A percentile compares a stretch with the other conserved stretches of the same genome.
Conservation (phyloP, 1,284 basidiomycete species). For the Bondarzewia mesenterica region DNA sequence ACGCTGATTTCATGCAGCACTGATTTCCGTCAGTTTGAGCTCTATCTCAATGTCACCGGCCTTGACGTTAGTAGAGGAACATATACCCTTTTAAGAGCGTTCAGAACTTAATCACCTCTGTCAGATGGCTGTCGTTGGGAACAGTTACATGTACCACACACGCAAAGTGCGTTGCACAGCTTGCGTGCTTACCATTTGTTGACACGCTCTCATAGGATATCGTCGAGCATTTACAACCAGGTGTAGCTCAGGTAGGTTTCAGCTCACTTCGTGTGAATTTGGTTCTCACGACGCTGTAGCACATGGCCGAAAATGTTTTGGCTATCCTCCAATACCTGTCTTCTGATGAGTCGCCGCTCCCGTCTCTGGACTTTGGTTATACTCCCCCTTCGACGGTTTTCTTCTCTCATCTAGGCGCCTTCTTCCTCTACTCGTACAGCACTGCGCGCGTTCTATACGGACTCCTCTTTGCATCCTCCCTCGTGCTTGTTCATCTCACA, state of each 20-base stretch:
- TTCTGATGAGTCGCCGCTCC: conserved; percentile 55
- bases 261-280: not conserved
- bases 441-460: conserved; percentile 70
- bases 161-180: conserved; percentile 43
- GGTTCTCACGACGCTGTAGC: no score
- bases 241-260: conserved; percentile 55
- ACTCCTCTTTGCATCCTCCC: conserved; percentile 36
- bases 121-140: conserved; percentile 90
- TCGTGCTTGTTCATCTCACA: conserved; percentile 33
- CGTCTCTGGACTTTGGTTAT: conserved; percentile 48
- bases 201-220: conserved; percentile 42
- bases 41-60: conserved; percentile 84
- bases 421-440: conserved; percentile 70
- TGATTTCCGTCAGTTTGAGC: conserved; percentile 90
- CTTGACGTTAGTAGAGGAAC: conserved; percentile 54
- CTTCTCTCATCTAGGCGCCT: conserved; percentile 62
- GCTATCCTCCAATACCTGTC: conserved; percentile 81
- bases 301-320: conserved; percentile 90
- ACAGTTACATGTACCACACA: conserved; percentile 92
- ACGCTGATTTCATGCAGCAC: conserved; percentile 42
- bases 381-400: conserved; percentile 65
- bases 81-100: not conserved
- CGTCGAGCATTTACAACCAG: conserved; percentile 75
- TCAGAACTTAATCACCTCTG: conserved; percentile 4
- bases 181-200: not conserved